These are phyloP conservation scores for Pseudogymnoascus sp. DNA, from an alignment of 2,329 filamentous ascomycete species.

Conservation along the genomic window DNA sequence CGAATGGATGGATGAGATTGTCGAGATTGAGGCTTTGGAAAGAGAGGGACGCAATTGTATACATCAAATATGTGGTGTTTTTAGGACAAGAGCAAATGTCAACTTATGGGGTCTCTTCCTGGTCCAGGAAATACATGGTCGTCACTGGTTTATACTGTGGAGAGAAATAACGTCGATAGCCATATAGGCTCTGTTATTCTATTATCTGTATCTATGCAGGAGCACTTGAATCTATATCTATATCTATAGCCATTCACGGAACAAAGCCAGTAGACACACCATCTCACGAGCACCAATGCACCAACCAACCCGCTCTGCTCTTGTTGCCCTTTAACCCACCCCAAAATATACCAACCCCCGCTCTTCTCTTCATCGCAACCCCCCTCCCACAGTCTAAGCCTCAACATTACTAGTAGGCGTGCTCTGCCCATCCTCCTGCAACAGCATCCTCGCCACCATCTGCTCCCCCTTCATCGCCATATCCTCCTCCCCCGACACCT, in stretches of 20 bases:
- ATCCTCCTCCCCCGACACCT: conserved; percentile 53
- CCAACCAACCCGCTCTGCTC: neutral
- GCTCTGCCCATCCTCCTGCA: neutral
- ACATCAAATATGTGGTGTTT: neutral
- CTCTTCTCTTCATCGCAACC: neutral
- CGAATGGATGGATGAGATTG: neutral
- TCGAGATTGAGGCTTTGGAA: neutral
- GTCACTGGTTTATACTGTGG: neutral
- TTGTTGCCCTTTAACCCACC: neutral
- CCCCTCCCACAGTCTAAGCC: neutral
- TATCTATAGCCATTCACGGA: neutral
- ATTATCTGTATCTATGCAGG: neutral
- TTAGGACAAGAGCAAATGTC: neutral
- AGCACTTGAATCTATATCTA: conserved; percentile 4
- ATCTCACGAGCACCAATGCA: neutral
- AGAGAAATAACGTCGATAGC: neutral
- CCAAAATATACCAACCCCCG: neutral
- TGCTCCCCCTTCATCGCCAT: conserved; percentile 42
- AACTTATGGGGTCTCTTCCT: neutral
- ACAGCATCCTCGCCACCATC: conserved; percentile 41
- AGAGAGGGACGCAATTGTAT: neutral
- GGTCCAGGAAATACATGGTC: neutral
- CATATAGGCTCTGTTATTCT: neutral
- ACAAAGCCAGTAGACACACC: neutral
- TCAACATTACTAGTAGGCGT: neutral